These are phyloP conservation scores for Fusarium coffeatum DNA, from an alignment of 2,329 filamentous ascomycete genomes.

Conservation along the genomic window DNA sequence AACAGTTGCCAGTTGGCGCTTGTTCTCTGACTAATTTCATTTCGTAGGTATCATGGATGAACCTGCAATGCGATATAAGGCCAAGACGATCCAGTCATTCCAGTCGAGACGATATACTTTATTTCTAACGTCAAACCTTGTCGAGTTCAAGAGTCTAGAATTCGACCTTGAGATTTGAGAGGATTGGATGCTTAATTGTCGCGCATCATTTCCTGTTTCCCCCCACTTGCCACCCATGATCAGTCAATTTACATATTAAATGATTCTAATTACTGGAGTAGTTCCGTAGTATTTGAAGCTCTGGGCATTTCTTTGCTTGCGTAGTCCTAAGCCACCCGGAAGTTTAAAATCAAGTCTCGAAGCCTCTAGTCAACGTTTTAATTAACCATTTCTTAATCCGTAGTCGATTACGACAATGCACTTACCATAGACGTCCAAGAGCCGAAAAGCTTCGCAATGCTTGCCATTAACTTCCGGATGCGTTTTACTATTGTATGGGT, in stretches of 20 bases:
- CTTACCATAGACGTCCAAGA: constrained; percentile 27
- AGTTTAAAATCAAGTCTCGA: constrained; percentile 21
- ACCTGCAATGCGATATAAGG: not conserved
- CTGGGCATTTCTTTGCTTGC: constrained; percentile 25
- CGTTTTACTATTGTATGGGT: constrained; percentile 3
- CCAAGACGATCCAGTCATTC: not conserved
- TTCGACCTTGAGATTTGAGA: not conserved
- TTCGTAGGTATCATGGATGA: not conserved
- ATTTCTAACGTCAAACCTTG: constrained; percentile 25
- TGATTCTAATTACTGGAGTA: constrained; percentile 22
- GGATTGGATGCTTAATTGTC: not conserved
- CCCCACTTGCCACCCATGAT: not conserved
- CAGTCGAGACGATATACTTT: constrained; percentile 23
- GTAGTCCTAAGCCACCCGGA: constrained; percentile 20
- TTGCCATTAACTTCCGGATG: constrained; percentile 32
- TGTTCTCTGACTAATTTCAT: not conserved
- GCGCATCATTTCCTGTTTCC: constrained; percentile 26
- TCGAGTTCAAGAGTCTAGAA: constrained; percentile 15
- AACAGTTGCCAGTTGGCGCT: not conserved
- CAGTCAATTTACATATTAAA: not conserved
- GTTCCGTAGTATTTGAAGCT: not conserved
- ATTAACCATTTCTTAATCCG: constrained; percentile 7
- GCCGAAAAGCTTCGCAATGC: constrained; percentile 10
- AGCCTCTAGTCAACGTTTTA: constrained; percentile 5
- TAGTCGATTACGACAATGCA: not conserved